Conservation (phyloP, 2,329 filamentous ascomycete genomes). For the Rosellinia necatrix region DNA sequence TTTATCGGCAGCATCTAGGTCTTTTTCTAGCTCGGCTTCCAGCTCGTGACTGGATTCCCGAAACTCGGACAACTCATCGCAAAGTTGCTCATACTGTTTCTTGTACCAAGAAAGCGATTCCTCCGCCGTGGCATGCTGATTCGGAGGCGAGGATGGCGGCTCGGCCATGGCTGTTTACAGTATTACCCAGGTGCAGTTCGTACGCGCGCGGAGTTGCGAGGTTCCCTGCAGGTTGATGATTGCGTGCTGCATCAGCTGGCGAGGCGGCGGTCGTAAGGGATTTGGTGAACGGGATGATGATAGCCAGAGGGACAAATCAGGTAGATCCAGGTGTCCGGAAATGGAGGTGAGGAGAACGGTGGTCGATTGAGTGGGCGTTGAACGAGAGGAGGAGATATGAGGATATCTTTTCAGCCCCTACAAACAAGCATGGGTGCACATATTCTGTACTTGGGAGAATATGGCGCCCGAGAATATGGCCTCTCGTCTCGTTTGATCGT, state of each 20-base stretch:
- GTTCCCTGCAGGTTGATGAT: slow-evolving; percentile 19
- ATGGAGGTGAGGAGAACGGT: slow-evolving; percentile 3
- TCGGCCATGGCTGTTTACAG: slow-evolving; percentile 54
- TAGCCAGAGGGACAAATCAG: slow-evolving; percentile 1
- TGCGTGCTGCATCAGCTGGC: slow-evolving; percentile 18
- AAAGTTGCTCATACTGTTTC: slow-evolving; percentile 88
- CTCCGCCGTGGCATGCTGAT: slow-evolving; percentile 60
- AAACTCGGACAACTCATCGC: slow-evolving; percentile 90
- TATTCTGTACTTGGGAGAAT: slow-evolving; percentile 15
- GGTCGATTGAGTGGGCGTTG: slow-evolving; percentile 2
- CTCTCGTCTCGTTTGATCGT: background rate
- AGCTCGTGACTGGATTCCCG: slow-evolving; percentile 92
- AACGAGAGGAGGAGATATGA: slow-evolving; percentile 18
- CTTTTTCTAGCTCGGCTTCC: slow-evolving; percentile 92
- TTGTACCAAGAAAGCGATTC: slow-evolving; percentile 95
- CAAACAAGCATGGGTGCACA: slow-evolving; percentile 18
- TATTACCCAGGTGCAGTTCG: background rate
- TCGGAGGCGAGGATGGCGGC: slow-evolving; percentile 65
- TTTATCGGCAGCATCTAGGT: slow-evolving; percentile 94
- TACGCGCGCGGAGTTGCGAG: background rate
- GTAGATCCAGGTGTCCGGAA: slow-evolving; percentile 19
- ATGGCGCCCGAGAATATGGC: background rate
- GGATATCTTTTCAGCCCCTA: slow-evolving; percentile 16
- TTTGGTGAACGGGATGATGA: background rate
- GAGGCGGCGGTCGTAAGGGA: slow-evolving; percentile 9